These are phyloP conservation scores for Bipolaris victoriae DNA, from an alignment of 2,329 filamentous ascomycete genomes.

Conservation along the genomic window DNA sequence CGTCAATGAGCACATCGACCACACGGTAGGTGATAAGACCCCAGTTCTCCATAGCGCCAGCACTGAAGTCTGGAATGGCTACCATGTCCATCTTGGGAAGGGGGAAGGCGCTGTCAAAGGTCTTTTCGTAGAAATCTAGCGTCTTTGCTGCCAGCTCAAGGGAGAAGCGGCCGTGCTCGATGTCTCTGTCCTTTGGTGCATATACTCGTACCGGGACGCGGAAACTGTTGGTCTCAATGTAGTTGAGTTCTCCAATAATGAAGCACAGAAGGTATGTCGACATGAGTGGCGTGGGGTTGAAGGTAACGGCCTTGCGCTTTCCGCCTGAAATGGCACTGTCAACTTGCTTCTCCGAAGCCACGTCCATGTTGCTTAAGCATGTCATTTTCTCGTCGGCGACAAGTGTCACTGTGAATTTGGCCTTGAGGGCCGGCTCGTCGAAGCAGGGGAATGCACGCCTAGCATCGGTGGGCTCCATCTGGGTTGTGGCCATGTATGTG, in stretches of 20 bases:
- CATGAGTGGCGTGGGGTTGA: slow-evolving; percentile 92
- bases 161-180: slow-evolving; percentile 89
- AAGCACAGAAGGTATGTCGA: slow-evolving; percentile 95
- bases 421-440: slow-evolving; percentile 93
- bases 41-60: slow-evolving; percentile 99
- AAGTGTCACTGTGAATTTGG: slow-evolving; percentile 87
- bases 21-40: slow-evolving; percentile 93
- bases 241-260: slow-evolving; percentile 91
- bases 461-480: slow-evolving; percentile 97
- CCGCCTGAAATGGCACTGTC: slow-evolving; percentile 66
- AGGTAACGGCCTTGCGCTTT: slow-evolving; percentile 84
- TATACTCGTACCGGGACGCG: slow-evolving; percentile 93
- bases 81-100: slow-evolving; percentile 97
- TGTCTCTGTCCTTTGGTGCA: slow-evolving; percentile 85
- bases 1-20: slow-evolving; percentile 87
- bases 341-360: slow-evolving; percentile 77
- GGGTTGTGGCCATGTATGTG: slow-evolving; percentile 84
- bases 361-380: slow-evolving; percentile 97
- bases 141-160: slow-evolving; percentile 88
- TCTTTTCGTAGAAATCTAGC: slow-evolving; percentile 92
- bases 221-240: slow-evolving; percentile 90
- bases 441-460: slow-evolving; percentile 94
- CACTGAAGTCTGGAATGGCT: slow-evolving; percentile 93
- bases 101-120: slow-evolving; percentile 85
- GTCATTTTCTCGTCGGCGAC: slow-evolving; percentile 89